phyloP scores from a whole-genome alignment of 2,329 filamentous ascomycete species.

The Mollisiaceae sp. region DNA sequence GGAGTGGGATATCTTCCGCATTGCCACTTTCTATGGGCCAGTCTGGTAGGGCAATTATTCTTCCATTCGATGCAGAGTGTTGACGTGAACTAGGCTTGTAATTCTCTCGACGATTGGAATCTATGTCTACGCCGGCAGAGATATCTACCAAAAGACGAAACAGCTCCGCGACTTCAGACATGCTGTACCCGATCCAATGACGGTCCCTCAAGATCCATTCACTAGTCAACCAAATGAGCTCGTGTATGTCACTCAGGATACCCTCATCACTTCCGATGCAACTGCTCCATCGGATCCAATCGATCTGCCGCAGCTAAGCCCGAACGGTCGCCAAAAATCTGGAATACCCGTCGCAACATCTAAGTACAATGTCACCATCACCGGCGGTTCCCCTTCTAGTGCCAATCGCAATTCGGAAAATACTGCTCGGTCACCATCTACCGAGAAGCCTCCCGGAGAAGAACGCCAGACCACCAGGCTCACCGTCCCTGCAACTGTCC shows the following conservation, averaged over 20 bases:
- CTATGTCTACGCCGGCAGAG: constrained; percentile 68
- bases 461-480: neutral
- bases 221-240: constrained; percentile 41
- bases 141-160: constrained; percentile 70
- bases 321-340: neutral
- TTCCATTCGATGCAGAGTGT: neutral
- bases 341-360: neutral
- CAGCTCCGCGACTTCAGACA: constrained; percentile 59
- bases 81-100: constrained; percentile 54
- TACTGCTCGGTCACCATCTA: constrained; percentile 6
- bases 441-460: neutral
- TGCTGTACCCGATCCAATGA: constrained; percentile 48
- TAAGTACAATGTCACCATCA: constrained; percentile 1
- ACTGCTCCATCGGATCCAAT: neutral
- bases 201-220: constrained; percentile 51
- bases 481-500: neutral
- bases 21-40: constrained; percentile 76
- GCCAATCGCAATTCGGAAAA: neutral
- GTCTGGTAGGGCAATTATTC: constrained; percentile 59
- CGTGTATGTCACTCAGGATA: constrained; percentile 65
- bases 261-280: constrained; percentile 18
- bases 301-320: neutral
- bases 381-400: neutral
- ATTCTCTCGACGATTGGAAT: constrained; percentile 67
- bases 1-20: constrained; percentile 73